A percentile compares a stretch with the other conserved stretches of the same genome.
Evolutionary conservation across 2,329 filamentous ascomycete species (phyloP).

Genomic region (Diplodia seriata): DNA sequence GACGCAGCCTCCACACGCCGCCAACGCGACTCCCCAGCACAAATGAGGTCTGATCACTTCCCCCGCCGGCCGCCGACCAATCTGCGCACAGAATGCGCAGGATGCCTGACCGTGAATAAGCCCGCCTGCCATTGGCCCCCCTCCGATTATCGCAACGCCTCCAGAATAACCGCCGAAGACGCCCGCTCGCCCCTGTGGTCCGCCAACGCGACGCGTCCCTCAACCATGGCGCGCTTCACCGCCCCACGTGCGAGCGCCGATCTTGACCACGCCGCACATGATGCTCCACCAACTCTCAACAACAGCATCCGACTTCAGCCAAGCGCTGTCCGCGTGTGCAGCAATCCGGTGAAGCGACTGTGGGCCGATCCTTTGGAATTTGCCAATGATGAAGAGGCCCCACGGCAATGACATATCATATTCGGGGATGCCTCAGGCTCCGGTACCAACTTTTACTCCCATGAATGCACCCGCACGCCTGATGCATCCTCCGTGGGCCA

Average conservation of each 20-base stretch:
- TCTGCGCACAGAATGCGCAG: constrained; percentile 13
- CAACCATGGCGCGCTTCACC: constrained; percentile 23
- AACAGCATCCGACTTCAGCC: background rate
- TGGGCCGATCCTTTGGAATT: background rate
- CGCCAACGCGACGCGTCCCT: constrained; percentile 16
- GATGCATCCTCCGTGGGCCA: background rate
- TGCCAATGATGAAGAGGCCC: background rate
- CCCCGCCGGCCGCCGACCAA: constrained; percentile 10
- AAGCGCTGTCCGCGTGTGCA: background rate
- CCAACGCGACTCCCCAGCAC: background rate
- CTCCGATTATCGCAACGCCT: background rate
- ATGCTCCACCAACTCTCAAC: constrained; percentile 11
- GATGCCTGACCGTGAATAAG: constrained; percentile 8
- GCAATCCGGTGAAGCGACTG: background rate
- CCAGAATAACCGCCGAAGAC: background rate
- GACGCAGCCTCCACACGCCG: background rate
- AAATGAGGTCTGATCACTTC: constrained; percentile 1
- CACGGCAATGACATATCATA: background rate
- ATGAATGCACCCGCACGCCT: too few relatives aligned
- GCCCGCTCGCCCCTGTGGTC: background rate
- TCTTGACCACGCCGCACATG: constrained; percentile 13
- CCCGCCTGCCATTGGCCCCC: background rate
- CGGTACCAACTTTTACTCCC: too few relatives aligned
- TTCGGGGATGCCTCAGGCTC: background rate
- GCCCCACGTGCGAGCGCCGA: constrained; percentile 8